Base-by-base conservation (phyloP, 352 stramenopile genomes). In the Lagenidium sp. region DNA sequence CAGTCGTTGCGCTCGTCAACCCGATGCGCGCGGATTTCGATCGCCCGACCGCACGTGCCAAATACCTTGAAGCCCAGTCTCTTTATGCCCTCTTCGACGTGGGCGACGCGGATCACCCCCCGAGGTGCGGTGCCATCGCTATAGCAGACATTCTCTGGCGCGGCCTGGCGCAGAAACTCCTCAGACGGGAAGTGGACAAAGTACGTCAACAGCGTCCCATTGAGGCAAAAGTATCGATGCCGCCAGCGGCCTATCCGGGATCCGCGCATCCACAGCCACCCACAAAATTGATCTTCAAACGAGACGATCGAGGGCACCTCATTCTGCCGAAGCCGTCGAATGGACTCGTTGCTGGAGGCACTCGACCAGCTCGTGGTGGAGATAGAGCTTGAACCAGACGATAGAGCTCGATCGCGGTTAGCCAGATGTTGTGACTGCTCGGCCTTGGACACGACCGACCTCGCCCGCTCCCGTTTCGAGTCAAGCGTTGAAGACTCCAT, bases 191-290 rank as follows among this genome's bases (percentile, higher is more conserved):
- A 88, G 19, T 64, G 76, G 3, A 67, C 66, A 40, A 84, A 89
- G 36, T 83, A 85, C 34, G 70, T 69, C 11, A 89, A 38, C 55
- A 89, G 60, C n/a, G 68, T 61, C 11, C 67, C 68, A 24, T 82
- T 73, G 19, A 89, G 43, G 49, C 67, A 83, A 31, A 89, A 85
- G 49, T 86, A 89, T 10, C 76, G 70, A 32, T 86, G 73, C 5
- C 72, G 63, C 77, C 77, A 90, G 8, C 72, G 66, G 23, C 71
- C 67, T 18, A 86, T 54, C 26, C 67, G 60, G 22, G 53, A 49
- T 23, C 65, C 67, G 5, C 73, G 71, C 74, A 90, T 90, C 77
- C 77, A 90, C 4, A 90, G 63, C 77, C 77, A 90, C 5, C 77
- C 77, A 34, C 64, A 85, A 53, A 86, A 85, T 36, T 85, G 73